Evolutionary conservation across 176 grass and related monocot genomes (phyloP).

Genomic region (Dactylis glomerata): DNA sequence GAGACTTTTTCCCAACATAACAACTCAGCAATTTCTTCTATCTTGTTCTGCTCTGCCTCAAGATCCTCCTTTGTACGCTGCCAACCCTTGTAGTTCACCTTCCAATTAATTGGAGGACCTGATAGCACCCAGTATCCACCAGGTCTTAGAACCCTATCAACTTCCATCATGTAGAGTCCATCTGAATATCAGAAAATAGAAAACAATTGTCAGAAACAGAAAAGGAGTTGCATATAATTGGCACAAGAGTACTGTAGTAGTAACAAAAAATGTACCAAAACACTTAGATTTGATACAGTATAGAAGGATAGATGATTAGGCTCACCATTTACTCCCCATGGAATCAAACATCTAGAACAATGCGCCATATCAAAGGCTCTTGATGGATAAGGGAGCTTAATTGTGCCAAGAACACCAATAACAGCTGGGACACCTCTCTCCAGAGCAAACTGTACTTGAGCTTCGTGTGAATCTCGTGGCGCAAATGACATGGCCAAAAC

Average conservation of each 20-base stretch:
- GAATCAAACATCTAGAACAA: conserved; percentile 96
- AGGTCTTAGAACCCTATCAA: conserved; percentile 92
- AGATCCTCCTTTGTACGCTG: conserved; percentile 83
- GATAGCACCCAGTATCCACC: conserved; percentile 97
- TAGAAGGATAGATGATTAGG: neutral
- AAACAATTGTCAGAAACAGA: neutral
- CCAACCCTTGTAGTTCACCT: conserved; percentile 75
- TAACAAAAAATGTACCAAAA: neutral
- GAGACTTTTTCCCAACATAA: conserved; percentile 93
- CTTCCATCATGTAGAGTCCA: conserved; percentile 96
- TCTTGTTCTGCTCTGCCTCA: conserved; percentile 75
- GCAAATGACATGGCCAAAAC: conserved; percentile 96
- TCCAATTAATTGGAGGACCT: conserved; percentile 92
- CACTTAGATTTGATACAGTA: conserved; percentile 13
- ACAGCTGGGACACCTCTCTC: conserved; percentile 94
- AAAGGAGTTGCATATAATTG: neutral
- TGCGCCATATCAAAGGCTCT: conserved; percentile 99
- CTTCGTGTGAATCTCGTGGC: conserved; percentile 92
- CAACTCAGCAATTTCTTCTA: conserved; percentile 78
- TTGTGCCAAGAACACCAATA: conserved; percentile 82
- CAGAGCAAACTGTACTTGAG: conserved; percentile 94
- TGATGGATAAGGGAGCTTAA: conserved; percentile 86
- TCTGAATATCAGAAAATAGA: conserved; percentile 38
- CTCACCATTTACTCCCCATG: conserved; percentile 85
- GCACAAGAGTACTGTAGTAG: neutral